phyloP scores from a whole-genome alignment of 768 basidiomycete species.

The Trametopsis cervina region DNA sequence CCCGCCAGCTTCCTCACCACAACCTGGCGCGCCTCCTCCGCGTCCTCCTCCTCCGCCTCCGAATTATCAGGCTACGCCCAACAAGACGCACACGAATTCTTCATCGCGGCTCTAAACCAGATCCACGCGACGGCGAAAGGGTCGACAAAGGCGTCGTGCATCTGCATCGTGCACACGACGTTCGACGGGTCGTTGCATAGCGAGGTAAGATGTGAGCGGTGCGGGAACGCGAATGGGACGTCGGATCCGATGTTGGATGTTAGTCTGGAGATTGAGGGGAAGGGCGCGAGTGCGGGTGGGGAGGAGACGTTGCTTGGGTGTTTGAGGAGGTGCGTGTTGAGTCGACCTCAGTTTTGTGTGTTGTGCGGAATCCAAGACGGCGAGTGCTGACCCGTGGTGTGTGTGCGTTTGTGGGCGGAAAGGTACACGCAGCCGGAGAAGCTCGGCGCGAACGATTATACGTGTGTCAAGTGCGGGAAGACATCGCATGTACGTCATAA shows the following conservation, averaged over 20 bases:
- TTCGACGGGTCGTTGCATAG: constrained; percentile 86
- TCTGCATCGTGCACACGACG: constrained; percentile 86
- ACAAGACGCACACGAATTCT: constrained; percentile 90
- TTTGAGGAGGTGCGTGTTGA: constrained; percentile 59
- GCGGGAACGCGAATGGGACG: constrained; percentile 70
- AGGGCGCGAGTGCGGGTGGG: constrained; percentile 34
- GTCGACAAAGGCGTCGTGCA: constrained; percentile 72
- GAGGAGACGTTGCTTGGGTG: constrained; percentile 71
- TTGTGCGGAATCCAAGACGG: no score
- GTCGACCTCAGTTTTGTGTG: not conserved
- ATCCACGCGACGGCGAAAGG: constrained; percentile 76
- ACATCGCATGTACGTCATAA: constrained; percentile 52
- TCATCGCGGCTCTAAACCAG: constrained; percentile 78
- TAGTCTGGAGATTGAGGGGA: constrained; percentile 72
- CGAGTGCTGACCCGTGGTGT: no score
- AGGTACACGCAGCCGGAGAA: constrained; percentile 87
- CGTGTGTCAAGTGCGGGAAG: constrained; percentile 76
- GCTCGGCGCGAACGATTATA: constrained; percentile 75
- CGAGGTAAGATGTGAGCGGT: constrained; percentile 84
- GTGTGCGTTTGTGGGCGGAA: constrained; percentile 4
- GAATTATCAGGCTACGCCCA: constrained; percentile 91
- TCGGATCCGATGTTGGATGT: constrained; percentile 89
- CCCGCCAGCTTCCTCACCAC: constrained; percentile 79
- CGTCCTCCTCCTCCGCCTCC: constrained; percentile 29
- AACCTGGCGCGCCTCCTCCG: constrained; percentile 68